phyloP scores from a whole-genome alignment of 768 basidiomycete genomes.

The Psilocybe cyanescens region DNA sequence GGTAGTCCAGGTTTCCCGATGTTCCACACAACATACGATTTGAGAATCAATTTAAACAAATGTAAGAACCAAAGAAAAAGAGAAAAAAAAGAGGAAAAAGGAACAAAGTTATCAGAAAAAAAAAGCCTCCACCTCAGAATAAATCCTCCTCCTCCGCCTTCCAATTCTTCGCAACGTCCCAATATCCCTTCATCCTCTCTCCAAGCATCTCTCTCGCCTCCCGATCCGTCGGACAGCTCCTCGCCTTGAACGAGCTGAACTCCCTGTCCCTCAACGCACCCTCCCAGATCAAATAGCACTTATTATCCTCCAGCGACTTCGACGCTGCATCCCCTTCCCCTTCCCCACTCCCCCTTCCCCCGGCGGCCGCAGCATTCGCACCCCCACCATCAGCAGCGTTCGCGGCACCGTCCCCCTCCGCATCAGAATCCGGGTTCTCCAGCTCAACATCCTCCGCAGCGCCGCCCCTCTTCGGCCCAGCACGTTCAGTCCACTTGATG shows the following conservation, averaged over 20 bases:
- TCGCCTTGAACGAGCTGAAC: slow-evolving; percentile 81
- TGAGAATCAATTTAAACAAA: no score
- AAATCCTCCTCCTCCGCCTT: slow-evolving; percentile 78
- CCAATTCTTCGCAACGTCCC: slow-evolving; percentile 95
- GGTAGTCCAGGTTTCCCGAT: no score
- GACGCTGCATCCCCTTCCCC: background rate
- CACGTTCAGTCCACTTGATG: slow-evolving; percentile 93
- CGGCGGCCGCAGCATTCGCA: background rate
- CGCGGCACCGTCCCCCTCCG: slow-evolving; percentile 12
- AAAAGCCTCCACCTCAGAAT: background rate
- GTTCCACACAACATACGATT: no score
- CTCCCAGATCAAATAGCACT: slow-evolving; percentile 92
- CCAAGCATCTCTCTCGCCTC: slow-evolving; percentile 88
- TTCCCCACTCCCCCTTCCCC: no score
- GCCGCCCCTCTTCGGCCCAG: slow-evolving; percentile 64
- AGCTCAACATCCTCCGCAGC: slow-evolving; percentile 68
- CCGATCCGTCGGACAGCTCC: slow-evolving; percentile 81
- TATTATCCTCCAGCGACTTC: slow-evolving; percentile 81
- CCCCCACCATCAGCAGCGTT: background rate
- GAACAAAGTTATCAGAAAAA: no score
- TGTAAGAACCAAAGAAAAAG: no score
- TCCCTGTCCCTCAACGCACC: slow-evolving; percentile 83
- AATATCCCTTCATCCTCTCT: slow-evolving; percentile 83
- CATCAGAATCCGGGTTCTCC: slow-evolving; percentile 50
- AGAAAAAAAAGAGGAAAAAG: no score